Percentiles rank a stretch among this genome's conserved stretches.
Evolutionary conservation across 768 basidiomycete species (phyloP).

Genomic region (Tylopilus felleus): DNA sequence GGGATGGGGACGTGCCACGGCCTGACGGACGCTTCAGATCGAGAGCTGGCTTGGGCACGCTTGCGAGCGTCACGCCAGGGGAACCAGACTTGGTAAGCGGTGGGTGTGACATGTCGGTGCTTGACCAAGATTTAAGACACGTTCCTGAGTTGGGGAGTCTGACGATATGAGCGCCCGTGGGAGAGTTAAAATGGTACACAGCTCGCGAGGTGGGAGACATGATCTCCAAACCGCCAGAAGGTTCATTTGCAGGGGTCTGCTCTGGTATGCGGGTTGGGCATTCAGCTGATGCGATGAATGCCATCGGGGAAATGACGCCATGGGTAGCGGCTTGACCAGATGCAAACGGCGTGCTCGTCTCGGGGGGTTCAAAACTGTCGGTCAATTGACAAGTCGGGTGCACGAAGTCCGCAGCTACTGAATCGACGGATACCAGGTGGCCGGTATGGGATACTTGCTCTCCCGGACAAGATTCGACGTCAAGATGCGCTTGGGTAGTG

Average conservation of each 20-base stretch:
- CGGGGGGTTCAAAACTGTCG: slow-evolving; percentile 11
- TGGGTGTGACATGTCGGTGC: background rate
- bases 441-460: background rate
- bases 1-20: slow-evolving; percentile 10
- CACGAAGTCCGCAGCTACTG: background rate
- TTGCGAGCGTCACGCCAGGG: background rate
- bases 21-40: background rate
- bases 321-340: background rate
- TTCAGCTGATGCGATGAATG: background rate
- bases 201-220: slow-evolving; percentile 6
- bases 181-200: slow-evolving; percentile 2
- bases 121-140: background rate
- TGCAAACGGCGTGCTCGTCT: slow-evolving; percentile 18
- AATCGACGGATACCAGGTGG: background rate
- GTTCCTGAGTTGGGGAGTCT: slow-evolving; percentile 11
- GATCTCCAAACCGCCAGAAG: background rate
- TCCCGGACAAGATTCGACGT: background rate
- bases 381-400: background rate
- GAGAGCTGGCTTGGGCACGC: background rate
- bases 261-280: background rate
- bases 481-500: background rate
- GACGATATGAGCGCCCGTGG: slow-evolving; percentile 7
- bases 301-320: background rate
- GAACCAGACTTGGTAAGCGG: background rate
- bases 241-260: background rate